Percentiles rank a stretch among this genome's conserved stretches.
Conservation (phyloP, 176 grass and related monocot genomes). For the Chloris gayana region DNA sequence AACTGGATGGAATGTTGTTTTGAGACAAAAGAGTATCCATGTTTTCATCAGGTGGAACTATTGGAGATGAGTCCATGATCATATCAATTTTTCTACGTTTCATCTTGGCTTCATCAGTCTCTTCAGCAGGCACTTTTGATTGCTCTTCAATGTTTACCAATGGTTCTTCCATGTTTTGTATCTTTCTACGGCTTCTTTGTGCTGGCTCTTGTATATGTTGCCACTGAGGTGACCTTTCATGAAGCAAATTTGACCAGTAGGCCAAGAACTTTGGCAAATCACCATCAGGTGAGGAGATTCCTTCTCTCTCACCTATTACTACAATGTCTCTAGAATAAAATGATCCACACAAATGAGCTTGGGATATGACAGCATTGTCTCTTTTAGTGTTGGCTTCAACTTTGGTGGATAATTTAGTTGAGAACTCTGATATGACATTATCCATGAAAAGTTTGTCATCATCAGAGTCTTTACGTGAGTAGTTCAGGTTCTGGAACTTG, state of each 20-base stretch:
- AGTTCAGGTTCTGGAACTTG: conserved; percentile 49
- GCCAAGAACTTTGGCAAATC: conserved; percentile 74
- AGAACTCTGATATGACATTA: conserved; percentile 51
- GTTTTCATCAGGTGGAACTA: conserved; percentile 41
- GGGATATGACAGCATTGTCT: conserved; percentile 40
- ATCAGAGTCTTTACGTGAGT: conserved; percentile 41
- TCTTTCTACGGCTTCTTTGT: conserved; percentile 77
- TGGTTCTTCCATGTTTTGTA: conserved; percentile 53
- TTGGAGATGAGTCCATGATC: conserved; percentile 41
- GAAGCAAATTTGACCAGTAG: conserved; percentile 84
- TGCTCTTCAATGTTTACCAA: conserved; percentile 48
- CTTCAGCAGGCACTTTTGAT: conserved; percentile 44
- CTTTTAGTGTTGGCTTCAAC: conserved; percentile 36
- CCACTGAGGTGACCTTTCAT: conserved; percentile 68
- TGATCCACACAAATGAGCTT: conserved; percentile 59
- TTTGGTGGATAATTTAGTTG: conserved; percentile 43
- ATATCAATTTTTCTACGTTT: conserved; percentile 64
- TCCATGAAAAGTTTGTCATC: conserved; percentile 51
- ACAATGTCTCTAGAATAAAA: conserved; percentile 67
- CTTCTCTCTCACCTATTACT: conserved; percentile 75
- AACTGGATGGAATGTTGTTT: conserved; percentile 35
- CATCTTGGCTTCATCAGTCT: conserved; percentile 55
- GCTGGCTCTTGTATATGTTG: conserved; percentile 68
- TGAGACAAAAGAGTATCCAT: conserved; percentile 31
- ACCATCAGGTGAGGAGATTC: conserved; percentile 60